Evolutionary conservation across 2,329 filamentous ascomycete genomes (phyloP), one percentile per base, ranked within the genome.

Genomic region (Phoma herbarum): DNA sequence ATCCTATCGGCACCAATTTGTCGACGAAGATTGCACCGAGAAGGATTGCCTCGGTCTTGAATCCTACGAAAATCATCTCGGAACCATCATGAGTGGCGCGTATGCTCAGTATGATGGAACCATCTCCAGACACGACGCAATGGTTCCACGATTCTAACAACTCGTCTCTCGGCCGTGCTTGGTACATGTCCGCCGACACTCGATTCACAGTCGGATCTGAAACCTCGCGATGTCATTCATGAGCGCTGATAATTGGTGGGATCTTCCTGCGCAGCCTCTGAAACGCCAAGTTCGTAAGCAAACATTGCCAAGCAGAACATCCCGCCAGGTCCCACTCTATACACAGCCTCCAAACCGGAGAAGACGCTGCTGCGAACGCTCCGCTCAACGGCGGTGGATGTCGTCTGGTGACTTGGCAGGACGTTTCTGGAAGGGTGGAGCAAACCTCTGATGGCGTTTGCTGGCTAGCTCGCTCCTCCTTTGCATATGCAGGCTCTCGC

Each of bases 251-350:
- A 35, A 35, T 35, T 18, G 31, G 31, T 35, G 31, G 31, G 31
- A 35, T 35, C 31, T 16, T 35, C 8, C 31, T n/a, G 31, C 31
- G 16, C 31, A 35, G 16, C 16, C 10, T 42, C 25, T 57, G 53
- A 57, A 57, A 57, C 53, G 53, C 53, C 53, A 57, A 57, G 53
- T 46, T 45, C 5, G 23, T 29, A 29, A 16, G 46, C 39, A 44
- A 41, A 41, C 46, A 48, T 48, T 48, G 55, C 55, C 55, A 57
- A 57, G 55, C 33, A 35, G 61, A 66, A 22, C 80, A 78, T 68
- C 54, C 47, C 25, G 69, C 79, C 66, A 62, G 46, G 2, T 80
- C 70, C 70, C 48, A 71, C 65, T 1, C 76, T 52, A n/a, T 33
- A 47, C 55, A 52, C 22, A 48, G 43, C 48, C 48, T 57, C 48